Evolutionary conservation across 169 alveolate genomes (phyloP), one percentile per base, ranked within the genome.

Genomic region (Amoebophrya sp.): DNA sequence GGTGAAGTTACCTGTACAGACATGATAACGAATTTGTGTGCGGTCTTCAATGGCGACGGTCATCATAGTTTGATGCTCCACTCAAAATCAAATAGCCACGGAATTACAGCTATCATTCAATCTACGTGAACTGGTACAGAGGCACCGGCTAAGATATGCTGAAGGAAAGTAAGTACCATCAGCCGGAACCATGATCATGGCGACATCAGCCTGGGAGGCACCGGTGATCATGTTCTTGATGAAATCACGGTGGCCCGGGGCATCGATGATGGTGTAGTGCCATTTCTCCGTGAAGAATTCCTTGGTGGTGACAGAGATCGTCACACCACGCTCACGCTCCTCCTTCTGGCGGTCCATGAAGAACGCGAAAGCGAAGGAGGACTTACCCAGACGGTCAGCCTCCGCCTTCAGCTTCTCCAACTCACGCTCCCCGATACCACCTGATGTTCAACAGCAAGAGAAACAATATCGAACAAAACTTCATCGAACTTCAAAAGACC

Each of bases 241-340:
- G 97, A 97, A 98, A 94, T 98, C 99, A 91, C 99, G 95, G 93
- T 98, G 99, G 48, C 99, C 99, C 89, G 99, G 99, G 91, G 99
- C 99, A 96, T 98, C 99, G 93, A 98, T 98, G 94, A 98, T 98
- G 91, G 99, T 98, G 98, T 95, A 98, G 97, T 96, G 96, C 94
- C 95, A 96, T 93, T 97, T 97, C 50, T 96, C 97, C 89, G 99
- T 97, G 94, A 97, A 99, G 97, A 98, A 97, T 95, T 98, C 96
- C 99, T 99, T 96, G 93, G 97, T 95, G 90, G 99, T 97, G 92
- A 97, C 97, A 94, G 98, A 99, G 91, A 99, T 98, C 91, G 99
- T 98, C 93, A 98, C 97, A 95, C 99, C 99, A 93, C 99, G 96
- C 95, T 98, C 99, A 94, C 99, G 95, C 95, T 98, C 99, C 88